Conservation (phyloP, 305 asterid genomes). For the Fraxinus floribunda region DNA sequence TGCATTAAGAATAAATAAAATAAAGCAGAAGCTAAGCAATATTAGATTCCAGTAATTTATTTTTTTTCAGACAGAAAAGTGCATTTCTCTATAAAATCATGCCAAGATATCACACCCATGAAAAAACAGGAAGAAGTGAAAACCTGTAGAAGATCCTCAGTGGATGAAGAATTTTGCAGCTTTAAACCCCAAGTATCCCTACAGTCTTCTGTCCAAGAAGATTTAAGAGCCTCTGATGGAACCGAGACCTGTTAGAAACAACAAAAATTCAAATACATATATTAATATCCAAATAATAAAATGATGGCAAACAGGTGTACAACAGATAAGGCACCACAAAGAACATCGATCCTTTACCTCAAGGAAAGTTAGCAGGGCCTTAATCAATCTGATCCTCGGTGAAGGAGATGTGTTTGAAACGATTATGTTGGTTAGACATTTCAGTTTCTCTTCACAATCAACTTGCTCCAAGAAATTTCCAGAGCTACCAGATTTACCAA, state of each 20-base stretch:
- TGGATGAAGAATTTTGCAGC: slow-evolving; percentile 57
- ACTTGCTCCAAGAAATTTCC: slow-evolving; percentile 33
- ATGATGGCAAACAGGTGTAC: slow-evolving; percentile 16
- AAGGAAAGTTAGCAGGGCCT: slow-evolving; percentile 54
- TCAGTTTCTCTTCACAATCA: slow-evolving; percentile 28
- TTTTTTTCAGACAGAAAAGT: not conserved
- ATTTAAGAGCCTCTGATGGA: slow-evolving; percentile 73
- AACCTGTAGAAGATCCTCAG: slow-evolving; percentile 80
- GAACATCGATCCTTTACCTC: slow-evolving; percentile 53
- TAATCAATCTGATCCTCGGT: slow-evolving; percentile 65
- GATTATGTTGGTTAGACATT: slow-evolving; percentile 27
- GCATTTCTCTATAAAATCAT: slow-evolving; percentile 11
- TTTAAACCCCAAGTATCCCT: slow-evolving; percentile 73
- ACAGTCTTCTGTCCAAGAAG: slow-evolving; percentile 75
- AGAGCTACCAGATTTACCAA: slow-evolving; percentile 23
- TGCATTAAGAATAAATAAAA: not conserved
- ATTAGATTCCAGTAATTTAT: not conserved
- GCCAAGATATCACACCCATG: not conserved
- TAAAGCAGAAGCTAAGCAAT: not conserved
- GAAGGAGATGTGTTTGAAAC: slow-evolving; percentile 48
- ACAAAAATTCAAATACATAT: not conserved
- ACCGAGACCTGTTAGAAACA: slow-evolving; percentile 56
- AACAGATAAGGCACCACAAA: slow-evolving; percentile 11
- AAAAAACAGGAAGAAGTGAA: not conserved
- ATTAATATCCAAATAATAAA: slow-evolving; percentile 9